Evolutionary conservation across 2,329 filamentous ascomycete species (phyloP), one percentile per base, ranked within the genome.

Genomic region (Tolypocladium guangdongense): DNA sequence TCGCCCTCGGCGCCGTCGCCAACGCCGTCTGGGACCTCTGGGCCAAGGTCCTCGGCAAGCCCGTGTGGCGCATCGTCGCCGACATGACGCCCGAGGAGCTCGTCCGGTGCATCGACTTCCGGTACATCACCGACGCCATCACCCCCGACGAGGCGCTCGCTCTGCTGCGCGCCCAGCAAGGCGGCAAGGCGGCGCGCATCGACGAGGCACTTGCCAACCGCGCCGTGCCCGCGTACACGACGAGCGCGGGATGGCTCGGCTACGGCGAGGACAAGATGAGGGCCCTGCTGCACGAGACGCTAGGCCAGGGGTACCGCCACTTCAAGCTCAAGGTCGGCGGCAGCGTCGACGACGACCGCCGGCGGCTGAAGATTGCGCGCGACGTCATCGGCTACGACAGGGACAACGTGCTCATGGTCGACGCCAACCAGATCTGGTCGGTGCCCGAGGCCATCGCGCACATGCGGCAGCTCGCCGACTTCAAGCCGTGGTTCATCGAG

Each of bases 21-120:
- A 96, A 96, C 68, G 90, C 90, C 18, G 78, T 95, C 63, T 96
- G 90, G 90, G 90, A 96, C 69, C 81, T 96, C n/a, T 95, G 90
- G 90, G 90, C 88, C 52, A 95, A 95, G 74, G 80, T 80, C 2
- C 80, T 93, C 37, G 78, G 81, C 59, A 95, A 96, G 75, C 91
- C 90, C 4, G 88, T 96, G 16, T 96, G 90, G 91, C 81, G 84
- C 55, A 86, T 96, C 57, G 86, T 96, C 27, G 86, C 87, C 12
- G 90, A 96, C 60, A 95, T 96, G 88, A 85, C 79, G 4, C 89
- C 90, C 1, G 87, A 93, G 71, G 86, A 96, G 73, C 82, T 95
- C 51, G 90, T 96, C 51, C 73, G 78, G 55, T 92, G 90, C 73
- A 91, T 96, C 66, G 91, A 96, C 72, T 96, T 96, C 75, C 80